These are phyloP conservation scores for Colletotrichum graminicola DNA, from an alignment of 2,329 filamentous ascomycete species.

Conservation along the genomic window DNA sequence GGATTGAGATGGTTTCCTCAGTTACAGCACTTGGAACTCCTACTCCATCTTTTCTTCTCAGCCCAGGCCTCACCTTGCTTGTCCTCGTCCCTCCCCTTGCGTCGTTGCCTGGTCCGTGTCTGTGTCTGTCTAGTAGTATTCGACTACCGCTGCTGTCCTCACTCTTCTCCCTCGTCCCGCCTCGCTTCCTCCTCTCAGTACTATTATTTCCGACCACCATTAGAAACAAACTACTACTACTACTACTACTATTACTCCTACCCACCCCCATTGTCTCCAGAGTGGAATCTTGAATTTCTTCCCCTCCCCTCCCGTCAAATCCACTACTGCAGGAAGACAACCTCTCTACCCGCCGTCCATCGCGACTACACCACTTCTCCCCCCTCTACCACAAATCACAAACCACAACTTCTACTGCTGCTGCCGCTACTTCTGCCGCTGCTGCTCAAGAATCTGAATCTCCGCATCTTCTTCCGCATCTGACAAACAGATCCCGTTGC, in stretches of 20 bases:
- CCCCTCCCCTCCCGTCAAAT: constrained; percentile 38
- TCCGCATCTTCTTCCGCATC: constrained; percentile 29
- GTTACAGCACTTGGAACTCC: constrained; percentile 38
- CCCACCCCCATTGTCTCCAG: constrained; percentile 38
- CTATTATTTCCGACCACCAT: constrained; percentile 28
- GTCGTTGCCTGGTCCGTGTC: constrained; percentile 10
- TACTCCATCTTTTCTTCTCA: constrained; percentile 22
- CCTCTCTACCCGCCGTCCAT: constrained; percentile 33
- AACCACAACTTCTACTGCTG: constrained; percentile 3
- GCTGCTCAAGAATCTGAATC: constrained; percentile 22
- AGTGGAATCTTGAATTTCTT: constrained; percentile 43
- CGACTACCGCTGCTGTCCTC: constrained; percentile 20
- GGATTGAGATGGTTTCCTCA: constrained; percentile 45
- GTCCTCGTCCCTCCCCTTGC: background rate
- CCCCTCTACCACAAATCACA: constrained; percentile 10
- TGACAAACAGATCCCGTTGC: constrained; percentile 20
- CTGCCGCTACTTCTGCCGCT: constrained; percentile 6
- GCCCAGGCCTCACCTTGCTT: constrained; percentile 38
- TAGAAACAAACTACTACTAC: constrained; percentile 27
- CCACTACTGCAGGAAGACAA: constrained; percentile 40
- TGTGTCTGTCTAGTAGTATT: constrained; percentile 8
- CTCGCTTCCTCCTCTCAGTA: constrained; percentile 25
- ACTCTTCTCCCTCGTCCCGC: constrained; percentile 1
- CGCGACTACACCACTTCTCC: constrained; percentile 15
- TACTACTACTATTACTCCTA: constrained; percentile 38